Base-by-base conservation (phyloP, 2,329 filamentous ascomycete genomes). In the Ophiostoma tasmaniense region DNA sequence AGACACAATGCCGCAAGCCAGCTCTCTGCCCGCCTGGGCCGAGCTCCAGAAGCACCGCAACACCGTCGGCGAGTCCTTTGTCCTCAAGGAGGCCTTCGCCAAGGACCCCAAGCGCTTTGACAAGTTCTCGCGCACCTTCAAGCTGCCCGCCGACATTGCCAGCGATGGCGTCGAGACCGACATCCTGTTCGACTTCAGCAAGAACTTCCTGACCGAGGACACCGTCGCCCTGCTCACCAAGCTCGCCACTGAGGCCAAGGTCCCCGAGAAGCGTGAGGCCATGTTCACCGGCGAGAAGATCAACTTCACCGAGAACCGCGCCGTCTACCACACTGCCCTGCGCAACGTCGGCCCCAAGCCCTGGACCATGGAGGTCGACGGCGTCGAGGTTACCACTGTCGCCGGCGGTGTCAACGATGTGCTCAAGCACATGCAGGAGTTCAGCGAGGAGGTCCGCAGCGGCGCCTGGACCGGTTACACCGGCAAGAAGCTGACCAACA, bases 211-310 rank as follows among this genome's bases (percentile, higher is more conserved):
- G 76, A 95, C 90, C 72, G 91, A 97, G 74, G 93, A 98, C 81
- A 98, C 94, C 4, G 84, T 98, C 67, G 85, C 90, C 73, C 85
- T 97, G 66, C 87, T 99, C 68, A 85, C 96, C 75, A 89, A 96
- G 83, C 88, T 99, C 35, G 95, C 95, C 72, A 89, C 93, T 81
- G 91, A 98, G 82, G 93, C 94, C 73, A 89, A 90, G 74, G 81
- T 99, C 52, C 93, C 97, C 84, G 87, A 96, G 84, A 91, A 97
- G 78, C 90, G 95, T 73, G 94, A 99, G 87, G 89, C 89, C 77
- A 97, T 99, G 93, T 99, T 99, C 81, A 89, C 88, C 70, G 95
- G 95, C 75, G 92, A 98, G 78, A 94, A 96, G 86, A 98, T 99
- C 85, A 99, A 99, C 87, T 97, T 97, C 83, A 99, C 95, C 71